phyloP scores from a whole-genome alignment of 78 protist genomes.

The Dictyostelium intermedium region DNA sequence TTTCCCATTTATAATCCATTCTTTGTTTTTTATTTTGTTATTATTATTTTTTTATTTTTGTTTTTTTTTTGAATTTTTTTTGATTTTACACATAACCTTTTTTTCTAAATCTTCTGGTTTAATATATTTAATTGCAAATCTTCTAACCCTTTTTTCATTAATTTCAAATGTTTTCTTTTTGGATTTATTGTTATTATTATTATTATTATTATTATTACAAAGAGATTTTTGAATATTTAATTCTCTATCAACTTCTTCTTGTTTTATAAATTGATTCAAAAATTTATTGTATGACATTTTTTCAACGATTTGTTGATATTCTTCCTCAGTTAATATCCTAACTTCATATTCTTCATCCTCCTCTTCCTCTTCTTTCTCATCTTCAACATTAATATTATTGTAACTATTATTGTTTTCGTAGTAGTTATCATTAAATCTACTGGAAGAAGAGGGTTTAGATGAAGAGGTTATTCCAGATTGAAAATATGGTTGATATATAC shows the following conservation, averaged over 20 bases:
- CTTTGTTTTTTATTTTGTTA: too few species aligned
- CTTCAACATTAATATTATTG: too few species aligned
- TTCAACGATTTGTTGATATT: neutral
- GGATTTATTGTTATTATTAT: neutral
- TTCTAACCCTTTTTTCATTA: neutral
- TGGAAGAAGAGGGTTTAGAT: too few species aligned
- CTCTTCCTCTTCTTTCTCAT: too few species aligned
- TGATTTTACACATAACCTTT: neutral
- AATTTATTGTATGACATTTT: neutral
- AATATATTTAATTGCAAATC: neutral
- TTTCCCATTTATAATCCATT: neutral
- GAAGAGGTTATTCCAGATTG: too few species aligned
- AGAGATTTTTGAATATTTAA: neutral
- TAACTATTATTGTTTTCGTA: too few species aligned
- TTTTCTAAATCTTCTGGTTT: constrained; percentile 8
- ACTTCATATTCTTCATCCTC: too few species aligned
- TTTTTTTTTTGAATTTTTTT: too few species aligned
- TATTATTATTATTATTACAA: too few species aligned
- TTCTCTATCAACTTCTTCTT: neutral
- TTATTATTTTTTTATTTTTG: too few species aligned
- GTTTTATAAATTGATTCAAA: neutral
- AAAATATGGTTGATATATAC: too few species aligned
- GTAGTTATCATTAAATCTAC: too few species aligned
- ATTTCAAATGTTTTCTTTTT: neutral
- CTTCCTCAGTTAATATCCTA: neutral